Evolutionary conservation across 106 monocot genomes (phyloP).

Genomic region (Ottelia alismoides): DNA sequence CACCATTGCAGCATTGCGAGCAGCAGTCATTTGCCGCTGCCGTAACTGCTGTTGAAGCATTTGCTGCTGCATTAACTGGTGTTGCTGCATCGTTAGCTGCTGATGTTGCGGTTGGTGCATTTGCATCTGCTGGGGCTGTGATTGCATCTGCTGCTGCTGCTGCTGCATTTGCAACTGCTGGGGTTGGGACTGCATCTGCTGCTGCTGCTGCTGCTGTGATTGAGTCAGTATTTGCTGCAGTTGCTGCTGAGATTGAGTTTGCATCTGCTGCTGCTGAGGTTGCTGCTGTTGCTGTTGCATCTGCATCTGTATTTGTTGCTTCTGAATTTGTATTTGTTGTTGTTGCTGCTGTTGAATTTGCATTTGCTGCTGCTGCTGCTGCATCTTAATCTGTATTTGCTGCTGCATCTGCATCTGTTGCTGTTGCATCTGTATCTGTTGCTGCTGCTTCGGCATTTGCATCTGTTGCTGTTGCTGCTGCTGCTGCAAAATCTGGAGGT

Average conservation of each 20-base stretch:
- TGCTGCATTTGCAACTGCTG: conserved; percentile 3
- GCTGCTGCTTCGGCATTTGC: too few relatives aligned
- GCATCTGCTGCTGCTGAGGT: neutral
- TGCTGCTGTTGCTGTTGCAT: conserved; percentile 1
- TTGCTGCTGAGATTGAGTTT: conserved; percentile 7
- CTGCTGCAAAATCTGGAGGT: too few relatives aligned
- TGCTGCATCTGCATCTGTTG: conserved; percentile 16
- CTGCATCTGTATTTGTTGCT: conserved; percentile 12
- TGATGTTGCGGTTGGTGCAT: neutral
- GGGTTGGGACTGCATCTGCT: neutral
- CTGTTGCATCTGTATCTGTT: conserved; percentile 7
- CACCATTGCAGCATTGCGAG: conserved; percentile 11
- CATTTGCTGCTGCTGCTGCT: conserved; percentile 1
- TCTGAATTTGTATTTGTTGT: neutral
- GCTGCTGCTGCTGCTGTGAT: neutral
- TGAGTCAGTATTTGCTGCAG: neutral
- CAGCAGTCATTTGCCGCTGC: neutral
- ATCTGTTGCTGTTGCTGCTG: too few relatives aligned
- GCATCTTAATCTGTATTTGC: conserved; percentile 1
- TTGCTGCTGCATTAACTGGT: conserved; percentile 6
- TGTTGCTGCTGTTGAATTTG: neutral
- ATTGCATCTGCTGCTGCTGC: conserved; percentile 7
- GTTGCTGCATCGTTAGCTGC: neutral
- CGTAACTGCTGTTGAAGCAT: conserved; percentile 6
- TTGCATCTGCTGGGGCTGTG: neutral